Conservation (phyloP, 2,329 filamentous ascomycete genomes). For the Purpureocillium lavendulum region DNA sequence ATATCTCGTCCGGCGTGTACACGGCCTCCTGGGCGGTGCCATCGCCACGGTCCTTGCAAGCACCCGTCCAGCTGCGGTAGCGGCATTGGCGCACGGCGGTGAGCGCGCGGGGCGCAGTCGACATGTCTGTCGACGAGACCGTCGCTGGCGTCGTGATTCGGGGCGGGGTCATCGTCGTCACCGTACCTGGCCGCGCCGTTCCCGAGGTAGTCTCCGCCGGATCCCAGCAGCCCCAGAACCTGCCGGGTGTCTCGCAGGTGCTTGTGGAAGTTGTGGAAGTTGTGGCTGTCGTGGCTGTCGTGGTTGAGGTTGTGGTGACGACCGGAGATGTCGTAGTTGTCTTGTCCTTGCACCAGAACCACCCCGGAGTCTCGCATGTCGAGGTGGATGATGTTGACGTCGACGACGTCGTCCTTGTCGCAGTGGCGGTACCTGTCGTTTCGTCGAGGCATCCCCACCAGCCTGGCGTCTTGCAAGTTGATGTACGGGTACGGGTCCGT, state of each 20-base stretch:
- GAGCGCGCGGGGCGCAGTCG: constrained; percentile 13
- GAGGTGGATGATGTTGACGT: constrained; percentile 40
- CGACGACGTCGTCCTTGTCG: constrained; percentile 23
- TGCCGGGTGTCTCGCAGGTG: constrained; percentile 42
- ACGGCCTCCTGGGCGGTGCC: constrained; percentile 9
- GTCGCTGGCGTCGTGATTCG: constrained; percentile 22
- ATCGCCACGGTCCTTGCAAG: constrained; percentile 30
- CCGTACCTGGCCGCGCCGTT: constrained; percentile 11
- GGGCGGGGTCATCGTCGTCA: constrained; percentile 16
- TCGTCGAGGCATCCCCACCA: constrained; percentile 81
- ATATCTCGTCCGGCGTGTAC: constrained; percentile 23
- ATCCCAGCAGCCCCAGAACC: constrained; percentile 50
- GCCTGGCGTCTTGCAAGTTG: constrained; percentile 83
- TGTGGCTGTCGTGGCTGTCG: constrained; percentile 19
- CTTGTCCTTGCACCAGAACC: constrained; percentile 56
- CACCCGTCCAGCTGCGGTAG: constrained; percentile 30
- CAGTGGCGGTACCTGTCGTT: constrained; percentile 39
- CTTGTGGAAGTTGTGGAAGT: constrained; percentile 24
- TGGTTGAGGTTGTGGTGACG: constrained; percentile 19
- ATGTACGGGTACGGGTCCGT: constrained; percentile 68
- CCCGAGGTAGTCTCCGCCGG: constrained; percentile 19
- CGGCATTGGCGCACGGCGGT: constrained; percentile 22
- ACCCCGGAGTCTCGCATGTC: constrained; percentile 54
- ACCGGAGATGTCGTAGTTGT: constrained; percentile 25
- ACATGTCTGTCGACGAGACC: constrained; percentile 17